A percentile compares a stretch with the other conserved stretches of the same genome.
phyloP scores from a whole-genome alignment of 2,329 filamentous ascomycete species.

The Neonectria ditissima region DNA sequence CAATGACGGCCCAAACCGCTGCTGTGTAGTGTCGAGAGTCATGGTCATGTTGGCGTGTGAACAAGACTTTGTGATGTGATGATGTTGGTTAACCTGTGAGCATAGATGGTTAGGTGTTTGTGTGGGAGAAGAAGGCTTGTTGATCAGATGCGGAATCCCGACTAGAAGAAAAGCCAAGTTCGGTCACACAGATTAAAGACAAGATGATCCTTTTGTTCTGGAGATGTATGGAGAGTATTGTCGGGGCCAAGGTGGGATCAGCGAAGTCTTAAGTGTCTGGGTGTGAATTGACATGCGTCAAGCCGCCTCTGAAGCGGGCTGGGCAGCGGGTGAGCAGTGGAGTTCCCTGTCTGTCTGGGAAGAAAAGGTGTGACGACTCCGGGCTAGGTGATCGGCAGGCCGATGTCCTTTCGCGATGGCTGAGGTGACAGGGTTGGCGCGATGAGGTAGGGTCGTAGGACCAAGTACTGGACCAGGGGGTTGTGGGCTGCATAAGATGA shows the following conservation, averaged over 20 bases:
- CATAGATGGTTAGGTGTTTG: slow-evolving; percentile 40
- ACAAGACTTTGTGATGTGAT: slow-evolving; percentile 32
- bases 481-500: slow-evolving; percentile 51
- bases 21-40: slow-evolving; percentile 91
- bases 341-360: slow-evolving; percentile 49
- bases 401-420: slow-evolving; percentile 63
- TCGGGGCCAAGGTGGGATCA: slow-evolving; percentile 63
- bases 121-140: slow-evolving; percentile 50
- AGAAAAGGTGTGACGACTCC: slow-evolving; percentile 63
- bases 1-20: slow-evolving; percentile 78
- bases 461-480: slow-evolving; percentile 50
- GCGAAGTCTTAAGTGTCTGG: slow-evolving; percentile 69
- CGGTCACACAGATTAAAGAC: slow-evolving; percentile 56
- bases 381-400: slow-evolving; percentile 66
- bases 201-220: slow-evolving; percentile 51
- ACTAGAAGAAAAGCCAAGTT: slow-evolving; percentile 59
- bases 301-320: slow-evolving; percentile 52
- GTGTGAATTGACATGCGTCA: slow-evolving; percentile 56
- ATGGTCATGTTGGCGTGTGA: slow-evolving; percentile 80
- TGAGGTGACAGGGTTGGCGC: slow-evolving; percentile 59
- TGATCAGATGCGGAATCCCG: slow-evolving; percentile 67
- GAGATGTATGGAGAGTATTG: slow-evolving; percentile 50
- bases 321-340: slow-evolving; percentile 55
- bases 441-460: slow-evolving; percentile 55
- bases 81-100: slow-evolving; percentile 38